Evolutionary conservation across 148 eudicot species (phyloP), one percentile per base, ranked within the genome.

Genomic region (Vaccinium macrocarpon): DNA sequence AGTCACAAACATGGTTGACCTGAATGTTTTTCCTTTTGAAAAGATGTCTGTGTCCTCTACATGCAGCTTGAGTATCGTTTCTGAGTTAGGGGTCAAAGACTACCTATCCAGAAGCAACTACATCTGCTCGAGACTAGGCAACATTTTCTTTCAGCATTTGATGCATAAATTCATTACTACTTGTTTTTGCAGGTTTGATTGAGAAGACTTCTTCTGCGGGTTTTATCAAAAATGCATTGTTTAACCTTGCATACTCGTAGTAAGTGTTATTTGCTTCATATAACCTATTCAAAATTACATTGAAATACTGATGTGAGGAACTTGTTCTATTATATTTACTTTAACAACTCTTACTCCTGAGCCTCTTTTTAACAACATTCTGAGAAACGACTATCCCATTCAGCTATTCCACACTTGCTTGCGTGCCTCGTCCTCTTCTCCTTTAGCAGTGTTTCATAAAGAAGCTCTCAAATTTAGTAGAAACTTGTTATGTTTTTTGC

Each of bases 231-330:
- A 89, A 88, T 21, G 70, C 93, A n/a, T 78, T 97, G 71, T 95
- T 97, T 89, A 97, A 95, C 78, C 27, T 89, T 9, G 98, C 98
- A 6, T 95, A 97, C 86, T 86, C 92, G 68, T 94, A 91, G 99
- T 97, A 95, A 92, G 99, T 91, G 25, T 50, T 51, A 42, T 62
- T 87, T 57, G 15, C 78, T 78, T 83, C 32, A 25, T 32, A 2
- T 32, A 35, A 3, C 9, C 46, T 82, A 25, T 8, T 18, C 7
- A 32, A 57, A 75, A 10, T 84, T 35, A 38, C 57, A 25, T 42
- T 27, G 5, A 72, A 85, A 25, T 2, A 25, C 21, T 66, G 6
- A 55, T 48, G 76, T 61, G 0, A 68, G 25, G 14, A 23, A 9
- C 71, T 64, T 64, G 71, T 23, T 23, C 70, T 64, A n/a, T 23